Base-by-base conservation (phyloP, 2,329 filamentous ascomycete genomes). In the Cladobotryum mycophilum region DNA sequence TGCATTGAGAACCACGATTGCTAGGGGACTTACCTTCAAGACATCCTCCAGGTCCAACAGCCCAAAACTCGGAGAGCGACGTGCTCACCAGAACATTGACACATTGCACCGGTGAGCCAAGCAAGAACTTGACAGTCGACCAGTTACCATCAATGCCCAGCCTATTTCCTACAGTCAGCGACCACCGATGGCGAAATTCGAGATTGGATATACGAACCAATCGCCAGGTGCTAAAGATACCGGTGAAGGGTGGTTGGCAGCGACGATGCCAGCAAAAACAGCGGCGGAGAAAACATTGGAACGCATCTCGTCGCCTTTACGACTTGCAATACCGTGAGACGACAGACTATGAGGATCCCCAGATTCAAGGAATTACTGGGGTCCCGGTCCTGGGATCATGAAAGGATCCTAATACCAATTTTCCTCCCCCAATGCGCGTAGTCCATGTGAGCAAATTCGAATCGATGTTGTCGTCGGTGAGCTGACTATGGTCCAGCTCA, bases 11-110 rank as follows among this genome's bases (percentile, higher is more conserved):
- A 6, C 25, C 25, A 30, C 20, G 20, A 6, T 12, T 38, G 36
- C 36, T 11, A 8, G 36, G 11, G 35, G 25, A 70, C 73, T 60
- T 72, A 78, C 76, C 70, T 40, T 65, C 60, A 56, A 64, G 55
- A 56, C 82, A 86, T 50, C 81, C 83, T 52, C 75, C 72, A 1
- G 76, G 70, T 47, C 82, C 75, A 37, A 89, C 71, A 3, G 81
- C 76, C 85, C 85, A 89, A 41, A 85, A 82, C 65, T 89, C 85
- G 35, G 86, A 87, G 40, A 84, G 74, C 12, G 79, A 76, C 5
- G 85, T 89, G 60, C 84, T 88, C 47, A 84, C 74, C 12, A 74
- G 61, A 33, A 74, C 64, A 56, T 70, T 64, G 53, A 73, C 60
- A 9, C 57, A 30, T 48, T 70, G 62, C 6, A 59, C 60, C 9